Conservation (phyloP, 2,329 filamentous ascomycete genomes). For the Fusarium fujikuroi region DNA sequence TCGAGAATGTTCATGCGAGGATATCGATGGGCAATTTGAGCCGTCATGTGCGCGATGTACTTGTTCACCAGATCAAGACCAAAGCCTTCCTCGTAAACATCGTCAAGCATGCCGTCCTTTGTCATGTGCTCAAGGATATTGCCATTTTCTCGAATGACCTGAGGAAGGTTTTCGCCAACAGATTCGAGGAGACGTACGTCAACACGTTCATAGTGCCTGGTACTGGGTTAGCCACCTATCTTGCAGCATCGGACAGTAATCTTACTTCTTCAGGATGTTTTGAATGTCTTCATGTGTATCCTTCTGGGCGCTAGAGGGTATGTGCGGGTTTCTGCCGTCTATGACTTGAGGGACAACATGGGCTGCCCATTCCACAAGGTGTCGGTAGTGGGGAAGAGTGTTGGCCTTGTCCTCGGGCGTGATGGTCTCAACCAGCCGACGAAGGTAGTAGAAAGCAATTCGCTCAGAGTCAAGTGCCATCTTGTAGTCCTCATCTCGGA, state of each 20-base stretch:
- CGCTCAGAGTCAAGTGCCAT: neutral
- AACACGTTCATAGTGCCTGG: too few species aligned
- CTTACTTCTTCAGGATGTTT: too few species aligned
- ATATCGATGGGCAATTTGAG: neutral
- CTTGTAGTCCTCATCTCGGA: neutral
- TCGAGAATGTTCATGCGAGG: conserved; percentile 3
- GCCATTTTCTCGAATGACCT: conserved; percentile 47
- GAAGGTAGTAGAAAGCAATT: neutral
- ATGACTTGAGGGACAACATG: too few species aligned
- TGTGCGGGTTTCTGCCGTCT: too few species aligned
- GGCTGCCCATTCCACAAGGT: fast-evolving
- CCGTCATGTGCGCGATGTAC: neutral
- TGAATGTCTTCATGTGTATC: neutral
- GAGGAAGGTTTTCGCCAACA: conserved; percentile 47
- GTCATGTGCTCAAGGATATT: conserved; percentile 52
- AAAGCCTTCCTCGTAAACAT: conserved; percentile 44
- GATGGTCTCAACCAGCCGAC: neutral
- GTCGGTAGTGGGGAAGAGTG: neutral
- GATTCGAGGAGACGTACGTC: too few species aligned
- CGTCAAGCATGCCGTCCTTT: conserved; percentile 46
- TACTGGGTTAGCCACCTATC: too few species aligned
- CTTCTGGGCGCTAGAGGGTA: neutral
- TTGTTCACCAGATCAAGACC: neutral
- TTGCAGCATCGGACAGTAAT: too few species aligned
- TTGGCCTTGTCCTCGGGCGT: neutral